These are phyloP conservation scores for Polytolypa hystricis DNA, from an alignment of 2,329 filamentous ascomycete genomes.

Conservation along the genomic window DNA sequence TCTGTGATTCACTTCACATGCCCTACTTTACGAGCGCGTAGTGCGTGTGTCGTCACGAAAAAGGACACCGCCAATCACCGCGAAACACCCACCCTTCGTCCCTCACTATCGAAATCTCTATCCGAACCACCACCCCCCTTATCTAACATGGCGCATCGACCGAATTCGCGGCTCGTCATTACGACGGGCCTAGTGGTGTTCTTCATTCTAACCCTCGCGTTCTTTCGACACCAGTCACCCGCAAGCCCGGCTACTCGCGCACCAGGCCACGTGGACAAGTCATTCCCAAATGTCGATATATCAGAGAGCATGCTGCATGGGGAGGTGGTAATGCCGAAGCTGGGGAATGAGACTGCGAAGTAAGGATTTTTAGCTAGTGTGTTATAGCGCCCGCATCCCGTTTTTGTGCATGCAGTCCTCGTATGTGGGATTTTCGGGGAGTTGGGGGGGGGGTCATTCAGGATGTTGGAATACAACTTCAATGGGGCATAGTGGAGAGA, in stretches of 20 bases:
- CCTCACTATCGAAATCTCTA: too few relatives aligned
- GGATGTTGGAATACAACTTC: too few relatives aligned
- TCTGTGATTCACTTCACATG: too few relatives aligned
- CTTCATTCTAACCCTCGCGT: slow-evolving; percentile 28
- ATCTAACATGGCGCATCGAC: slow-evolving; percentile 26
- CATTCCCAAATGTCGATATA: slow-evolving; percentile 15
- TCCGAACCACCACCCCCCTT: too few relatives aligned
- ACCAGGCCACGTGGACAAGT: slow-evolving; percentile 29
- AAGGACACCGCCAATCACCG: too few relatives aligned
- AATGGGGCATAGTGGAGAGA: too few relatives aligned
- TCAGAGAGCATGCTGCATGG: slow-evolving; percentile 30
- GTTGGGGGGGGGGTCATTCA: too few relatives aligned
- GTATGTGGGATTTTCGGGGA: too few relatives aligned
- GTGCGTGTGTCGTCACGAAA: too few relatives aligned
- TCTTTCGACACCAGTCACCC: slow-evolving; percentile 27
- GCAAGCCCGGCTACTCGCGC: slow-evolving; percentile 29
- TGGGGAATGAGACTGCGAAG: slow-evolving; percentile 41
- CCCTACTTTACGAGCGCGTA: too few relatives aligned
- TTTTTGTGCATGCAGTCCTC: not conserved
- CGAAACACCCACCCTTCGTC: too few relatives aligned
- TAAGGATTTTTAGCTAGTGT: slow-evolving; percentile 15
- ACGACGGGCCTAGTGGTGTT: slow-evolving; percentile 23
- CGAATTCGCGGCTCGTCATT: slow-evolving; percentile 27
- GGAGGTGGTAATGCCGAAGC: slow-evolving; percentile 34
- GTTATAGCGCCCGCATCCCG: not conserved